Conservation (phyloP, 2,329 filamentous ascomycete genomes). For the Sordariomycetes sp. region DNA sequence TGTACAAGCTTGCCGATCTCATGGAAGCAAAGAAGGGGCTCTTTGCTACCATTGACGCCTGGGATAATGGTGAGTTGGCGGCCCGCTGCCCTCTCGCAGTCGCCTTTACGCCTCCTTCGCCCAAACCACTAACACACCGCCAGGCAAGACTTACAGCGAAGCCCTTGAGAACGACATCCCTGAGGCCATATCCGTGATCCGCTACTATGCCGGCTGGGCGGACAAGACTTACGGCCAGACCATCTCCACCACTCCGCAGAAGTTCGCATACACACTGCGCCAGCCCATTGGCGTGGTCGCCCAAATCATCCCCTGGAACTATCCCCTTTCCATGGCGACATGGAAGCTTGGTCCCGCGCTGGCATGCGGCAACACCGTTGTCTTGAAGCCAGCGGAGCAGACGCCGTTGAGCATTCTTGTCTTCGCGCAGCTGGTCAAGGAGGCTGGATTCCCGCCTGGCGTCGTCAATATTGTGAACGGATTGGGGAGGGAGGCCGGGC, state of each 20-base stretch:
- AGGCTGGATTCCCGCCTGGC: slow-evolving; percentile 64
- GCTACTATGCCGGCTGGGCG: slow-evolving; percentile 62
- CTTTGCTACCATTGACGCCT: slow-evolving; percentile 50
- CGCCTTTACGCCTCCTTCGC: too few relatives aligned
- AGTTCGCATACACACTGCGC: slow-evolving; percentile 59
- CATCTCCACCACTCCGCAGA: slow-evolving; percentile 51
- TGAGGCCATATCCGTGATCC: slow-evolving; percentile 28
- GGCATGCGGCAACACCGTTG: slow-evolving; percentile 48
- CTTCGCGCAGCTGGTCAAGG: slow-evolving; percentile 52
- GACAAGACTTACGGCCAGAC: slow-evolving; percentile 64
- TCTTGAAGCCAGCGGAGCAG: slow-evolving; percentile 54
- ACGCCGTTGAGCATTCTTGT: slow-evolving; percentile 50
- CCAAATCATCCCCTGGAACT: slow-evolving; percentile 66
- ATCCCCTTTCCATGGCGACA: slow-evolving; percentile 59
- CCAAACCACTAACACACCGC: not conserved
- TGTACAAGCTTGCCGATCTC: slow-evolving; percentile 61
- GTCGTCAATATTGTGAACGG: slow-evolving; percentile 66
- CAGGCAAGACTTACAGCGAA: slow-evolving; percentile 51
- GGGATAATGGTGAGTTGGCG: slow-evolving; percentile 52
- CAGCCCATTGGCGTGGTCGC: slow-evolving; percentile 62
- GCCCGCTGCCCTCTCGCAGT: too few relatives aligned
- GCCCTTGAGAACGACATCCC: slow-evolving; percentile 49
- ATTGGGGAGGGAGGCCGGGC: slow-evolving; percentile 53
- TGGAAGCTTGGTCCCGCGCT: slow-evolving; percentile 65
- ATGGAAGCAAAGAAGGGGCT: slow-evolving; percentile 49